Evolutionary conservation across 108 stramenopile species (phyloP), one percentile per base, ranked within the genome.

Genomic region (Nitzschia palea): DNA sequence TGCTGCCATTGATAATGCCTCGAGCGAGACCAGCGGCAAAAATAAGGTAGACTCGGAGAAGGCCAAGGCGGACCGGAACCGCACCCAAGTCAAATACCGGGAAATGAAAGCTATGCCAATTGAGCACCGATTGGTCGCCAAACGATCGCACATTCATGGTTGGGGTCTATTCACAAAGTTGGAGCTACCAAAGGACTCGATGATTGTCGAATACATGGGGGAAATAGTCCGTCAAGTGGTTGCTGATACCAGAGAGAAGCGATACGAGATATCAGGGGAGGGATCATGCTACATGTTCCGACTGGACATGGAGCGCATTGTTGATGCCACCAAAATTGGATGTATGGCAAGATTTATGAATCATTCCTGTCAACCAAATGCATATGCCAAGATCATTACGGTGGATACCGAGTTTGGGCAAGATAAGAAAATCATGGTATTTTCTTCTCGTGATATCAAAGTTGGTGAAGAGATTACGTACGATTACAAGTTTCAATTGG

Each of bases 331-430:
- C 14, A 84, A 71, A 62, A 81, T 80, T 57, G 96, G 96, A 12
- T 86, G 84, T 60, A 89, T 95, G 82, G 95, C 91, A n/a, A 73
- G 96, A 15, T 94, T 94, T 65, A 90, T 95, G 87, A 97, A 95
- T 75, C 96, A 97, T 66, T 85, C 88, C 64, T 97, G 96, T 65
- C 77, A 78, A 43, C 88, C 94, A 14, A 95, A 93, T 74, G 92
- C 91, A 42, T 94, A 91, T 60, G 93, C 93, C 34, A 91, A 89
- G 71, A 74, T 89, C n/a, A 88, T 94, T 20, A 55, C 77, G 32
- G 84, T 90, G 0, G 79, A 79, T 37, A 80, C 84, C 1, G 84
- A 83, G 9, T 34, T 56, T 10, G 80, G 83, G n/a, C 52, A 45
- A 20, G 81, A 82, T 31, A 79, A 84, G 67, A 89, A 93, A 52